Evolutionary conservation across 805 yeast species (phyloP).

Genomic region (Nakazawaea siamensis): DNA sequence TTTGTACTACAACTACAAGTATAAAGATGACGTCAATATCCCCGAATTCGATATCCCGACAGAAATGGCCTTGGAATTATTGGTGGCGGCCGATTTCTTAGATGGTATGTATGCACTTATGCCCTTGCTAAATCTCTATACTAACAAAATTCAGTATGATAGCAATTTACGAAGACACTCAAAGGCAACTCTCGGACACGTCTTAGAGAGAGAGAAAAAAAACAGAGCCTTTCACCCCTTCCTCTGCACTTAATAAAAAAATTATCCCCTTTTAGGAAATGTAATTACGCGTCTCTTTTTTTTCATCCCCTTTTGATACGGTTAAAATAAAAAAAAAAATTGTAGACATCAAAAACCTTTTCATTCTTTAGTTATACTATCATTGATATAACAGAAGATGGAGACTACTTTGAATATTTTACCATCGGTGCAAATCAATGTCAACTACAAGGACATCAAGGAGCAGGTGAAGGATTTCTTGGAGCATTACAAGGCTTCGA

Average conservation of each 20-base stretch:
- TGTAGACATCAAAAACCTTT: too few relatives aligned
- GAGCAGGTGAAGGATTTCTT: conserved; percentile 57
- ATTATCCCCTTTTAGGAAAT: conserved; percentile 7
- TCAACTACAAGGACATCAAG: conserved; percentile 64
- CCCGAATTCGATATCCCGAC: conserved; percentile 92
- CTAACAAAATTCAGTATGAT: too few relatives aligned
- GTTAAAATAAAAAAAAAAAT: neutral
- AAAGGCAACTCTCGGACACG: too few relatives aligned
- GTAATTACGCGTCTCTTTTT: conserved; percentile 1
- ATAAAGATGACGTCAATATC: conserved; percentile 52
- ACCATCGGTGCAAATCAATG: conserved; percentile 61
- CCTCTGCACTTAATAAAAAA: neutral
- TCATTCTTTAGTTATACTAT: too few relatives aligned
- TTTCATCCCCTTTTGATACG: neutral
- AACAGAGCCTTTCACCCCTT: neutral
- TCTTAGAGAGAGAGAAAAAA: too few relatives aligned
- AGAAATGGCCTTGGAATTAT: conserved; percentile 82
- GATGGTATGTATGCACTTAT: conserved; percentile 44
- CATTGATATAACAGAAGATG: conserved; percentile 2
- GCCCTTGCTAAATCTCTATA: too few relatives aligned
- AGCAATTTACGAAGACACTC: too few relatives aligned
- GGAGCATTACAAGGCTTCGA: conserved; percentile 46
- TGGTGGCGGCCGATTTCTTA: conserved; percentile 88
- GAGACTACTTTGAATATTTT: conserved; percentile 23
- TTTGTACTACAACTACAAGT: conserved; percentile 64